phyloP scores from a whole-genome alignment of 2,329 filamentous ascomycete species.

The Fusarium nematophilum region DNA sequence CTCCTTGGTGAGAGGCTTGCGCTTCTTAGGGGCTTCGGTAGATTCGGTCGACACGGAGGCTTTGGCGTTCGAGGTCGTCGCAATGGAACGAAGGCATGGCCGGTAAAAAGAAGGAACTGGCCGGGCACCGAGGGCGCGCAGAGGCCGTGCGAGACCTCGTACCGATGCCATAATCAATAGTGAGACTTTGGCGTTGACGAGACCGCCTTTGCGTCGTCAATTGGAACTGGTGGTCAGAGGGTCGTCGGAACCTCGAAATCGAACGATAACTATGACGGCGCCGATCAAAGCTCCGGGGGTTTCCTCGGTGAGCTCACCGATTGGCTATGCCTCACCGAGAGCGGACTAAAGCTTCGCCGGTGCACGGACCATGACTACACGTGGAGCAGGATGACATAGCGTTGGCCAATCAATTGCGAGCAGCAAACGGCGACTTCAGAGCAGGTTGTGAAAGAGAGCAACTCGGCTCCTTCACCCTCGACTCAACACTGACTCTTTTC shows the following conservation, averaged over 20 bases:
- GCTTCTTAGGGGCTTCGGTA: slow-evolving; percentile 50
- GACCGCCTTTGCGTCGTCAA: slow-evolving; percentile 15
- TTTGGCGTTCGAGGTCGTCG: slow-evolving; percentile 34
- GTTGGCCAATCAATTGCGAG: slow-evolving; percentile 39
- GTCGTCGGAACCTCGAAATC: slow-evolving; percentile 28
- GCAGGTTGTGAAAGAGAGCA: slow-evolving; percentile 34
- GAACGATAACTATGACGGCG: slow-evolving; percentile 40
- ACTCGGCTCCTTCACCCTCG: slow-evolving; percentile 27
- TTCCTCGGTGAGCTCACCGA: slow-evolving; percentile 30
- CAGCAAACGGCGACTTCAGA: slow-evolving; percentile 39
- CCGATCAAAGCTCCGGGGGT: slow-evolving; percentile 11
- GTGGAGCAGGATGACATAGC: slow-evolving; percentile 42
- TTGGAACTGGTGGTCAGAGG: slow-evolving; percentile 6
- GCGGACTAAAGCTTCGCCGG: slow-evolving; percentile 45
- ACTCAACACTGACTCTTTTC: slow-evolving; percentile 20
- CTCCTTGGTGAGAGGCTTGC: slow-evolving; percentile 72
- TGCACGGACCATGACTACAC: slow-evolving; percentile 32
- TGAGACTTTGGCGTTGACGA: background rate
- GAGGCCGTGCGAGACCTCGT: slow-evolving; percentile 28
- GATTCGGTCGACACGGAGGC: slow-evolving; percentile 32
- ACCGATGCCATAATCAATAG: slow-evolving; percentile 32
- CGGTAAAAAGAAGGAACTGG: slow-evolving; percentile 26
- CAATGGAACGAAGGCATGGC: slow-evolving; percentile 34
- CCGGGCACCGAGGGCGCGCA: slow-evolving; percentile 30
- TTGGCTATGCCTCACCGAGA: slow-evolving; percentile 16